Percentiles rank a stretch among this genome's conserved stretches.
Evolutionary conservation across 805 yeast genomes (phyloP).

Genomic region (Komagataella mondaviorum): DNA sequence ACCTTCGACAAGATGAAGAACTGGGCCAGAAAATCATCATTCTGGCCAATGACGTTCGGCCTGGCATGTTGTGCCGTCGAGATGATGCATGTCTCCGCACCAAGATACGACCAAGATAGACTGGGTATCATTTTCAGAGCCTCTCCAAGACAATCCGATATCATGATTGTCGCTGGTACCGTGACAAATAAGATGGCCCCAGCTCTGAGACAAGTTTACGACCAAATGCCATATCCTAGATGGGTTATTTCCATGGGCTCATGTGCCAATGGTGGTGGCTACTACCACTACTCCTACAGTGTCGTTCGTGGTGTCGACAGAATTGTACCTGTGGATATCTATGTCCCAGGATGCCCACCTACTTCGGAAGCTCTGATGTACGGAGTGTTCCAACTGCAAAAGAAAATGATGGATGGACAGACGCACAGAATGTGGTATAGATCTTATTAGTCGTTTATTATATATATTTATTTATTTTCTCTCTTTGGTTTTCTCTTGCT

Average conservation of each 20-base stretch:
- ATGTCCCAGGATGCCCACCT: slow-evolving; percentile 91
- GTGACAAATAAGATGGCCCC: slow-evolving; percentile 91
- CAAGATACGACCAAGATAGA: slow-evolving; percentile 86
- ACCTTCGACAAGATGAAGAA: slow-evolving; percentile 71
- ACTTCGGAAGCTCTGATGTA: slow-evolving; percentile 85
- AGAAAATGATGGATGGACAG: slow-evolving; percentile 76
- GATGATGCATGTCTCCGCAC: slow-evolving; percentile 90
- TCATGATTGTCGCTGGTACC: slow-evolving; percentile 87
- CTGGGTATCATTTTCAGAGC: slow-evolving; percentile 89
- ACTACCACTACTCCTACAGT: slow-evolving; percentile 79
- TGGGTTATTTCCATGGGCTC: slow-evolving; percentile 94
- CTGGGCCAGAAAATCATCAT: slow-evolving; percentile 87
- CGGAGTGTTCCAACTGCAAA: slow-evolving; percentile 79
- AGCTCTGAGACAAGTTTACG: slow-evolving; percentile 82
- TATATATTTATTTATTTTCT: slow-evolving; percentile 1
- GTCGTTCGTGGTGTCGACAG: slow-evolving; percentile 88
- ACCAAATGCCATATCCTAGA: slow-evolving; percentile 90
- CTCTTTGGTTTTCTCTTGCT: neutral
- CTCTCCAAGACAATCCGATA: slow-evolving; percentile 85
- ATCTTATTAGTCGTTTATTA: slow-evolving; percentile 16
- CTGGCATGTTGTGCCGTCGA: slow-evolving; percentile 91
- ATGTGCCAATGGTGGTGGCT: slow-evolving; percentile 91
- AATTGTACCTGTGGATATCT: slow-evolving; percentile 77
- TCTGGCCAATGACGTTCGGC: slow-evolving; percentile 91
- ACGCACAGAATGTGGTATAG: slow-evolving; percentile 83